These are phyloP conservation scores for Coniochaeta hoffmannii DNA, from an alignment of 2,329 filamentous ascomycete species.

Conservation along the genomic window DNA sequence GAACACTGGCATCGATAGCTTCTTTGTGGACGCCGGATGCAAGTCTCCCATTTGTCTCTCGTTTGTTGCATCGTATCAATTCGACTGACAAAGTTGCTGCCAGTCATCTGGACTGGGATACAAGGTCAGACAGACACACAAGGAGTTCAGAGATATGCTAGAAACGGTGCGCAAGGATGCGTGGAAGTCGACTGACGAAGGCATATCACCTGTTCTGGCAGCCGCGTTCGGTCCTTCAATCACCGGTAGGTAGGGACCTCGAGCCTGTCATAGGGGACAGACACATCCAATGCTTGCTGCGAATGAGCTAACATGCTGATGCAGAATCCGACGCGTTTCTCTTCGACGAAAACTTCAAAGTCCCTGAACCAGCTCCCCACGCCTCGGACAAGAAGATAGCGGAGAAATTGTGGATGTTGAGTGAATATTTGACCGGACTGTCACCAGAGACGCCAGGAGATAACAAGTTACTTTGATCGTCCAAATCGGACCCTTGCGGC, in stretches of 20 bases:
- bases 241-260: too few species aligned
- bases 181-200: too few species aligned
- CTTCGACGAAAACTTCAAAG: constrained; percentile 5
- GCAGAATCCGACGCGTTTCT: neutral
- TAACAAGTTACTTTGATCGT: neutral
- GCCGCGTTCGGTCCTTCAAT: too few species aligned
- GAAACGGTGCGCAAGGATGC: too few species aligned
- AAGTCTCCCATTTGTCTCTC: too few species aligned
- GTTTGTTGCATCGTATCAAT: neutral
- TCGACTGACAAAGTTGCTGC: neutral
- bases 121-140: neutral
- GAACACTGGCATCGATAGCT: too few species aligned
- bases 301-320: neutral
- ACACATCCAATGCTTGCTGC: too few species aligned
- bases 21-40: too few species aligned
- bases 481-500: neutral
- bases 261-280: too few species aligned
- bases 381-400: constrained; percentile 8
- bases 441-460: constrained; percentile 1
- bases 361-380: constrained; percentile 6
- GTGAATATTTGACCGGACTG: constrained; percentile 7
- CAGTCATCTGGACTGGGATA: neutral
- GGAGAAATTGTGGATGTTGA: constrained; percentile 9
- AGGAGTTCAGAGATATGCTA: neutral
- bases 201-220: too few species aligned